These are phyloP conservation scores for Suhomyces vadensis DNA, from an alignment of 805 yeast genomes.

Conservation along the genomic window DNA sequence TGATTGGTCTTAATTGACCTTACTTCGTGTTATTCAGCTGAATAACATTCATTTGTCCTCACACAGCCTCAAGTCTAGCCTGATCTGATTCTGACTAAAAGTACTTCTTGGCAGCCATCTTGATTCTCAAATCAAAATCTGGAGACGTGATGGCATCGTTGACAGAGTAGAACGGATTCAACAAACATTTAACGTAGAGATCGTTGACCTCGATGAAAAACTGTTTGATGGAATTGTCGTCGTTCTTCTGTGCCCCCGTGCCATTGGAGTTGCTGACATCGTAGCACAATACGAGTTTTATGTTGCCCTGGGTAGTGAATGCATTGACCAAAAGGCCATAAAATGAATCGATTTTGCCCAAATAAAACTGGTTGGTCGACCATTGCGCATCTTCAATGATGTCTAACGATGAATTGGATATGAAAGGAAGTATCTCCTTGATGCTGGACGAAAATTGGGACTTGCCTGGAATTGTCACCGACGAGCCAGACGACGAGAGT, in stretches of 20 bases:
- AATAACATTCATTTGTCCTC: too few relatives aligned
- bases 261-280: slow-evolving; percentile 32
- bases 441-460: slow-evolving; percentile 66
- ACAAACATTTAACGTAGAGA: slow-evolving; percentile 76
- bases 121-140: slow-evolving; percentile 73
- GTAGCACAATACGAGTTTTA: slow-evolving; percentile 66
- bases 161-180: slow-evolving; percentile 83
- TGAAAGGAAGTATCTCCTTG: slow-evolving; percentile 81
- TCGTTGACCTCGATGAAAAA: slow-evolving; percentile 87
- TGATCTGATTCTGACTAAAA: slow-evolving; percentile 24
- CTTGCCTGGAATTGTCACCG: slow-evolving; percentile 41
- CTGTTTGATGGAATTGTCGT: slow-evolving; percentile 75
- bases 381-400: slow-evolving; percentile 90
- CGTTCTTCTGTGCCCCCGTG: slow-evolving; percentile 19
- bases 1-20: too few relatives aligned
- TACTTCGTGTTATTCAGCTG: too few relatives aligned
- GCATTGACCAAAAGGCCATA: slow-evolving; percentile 83
- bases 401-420: slow-evolving; percentile 85
- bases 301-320: slow-evolving; percentile 83
- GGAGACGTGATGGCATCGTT: slow-evolving; percentile 74
- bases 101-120: slow-evolving; percentile 72
- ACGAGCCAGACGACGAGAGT: slow-evolving; percentile 6
- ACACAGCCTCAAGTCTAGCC: too few relatives aligned
- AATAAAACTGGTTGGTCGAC: slow-evolving; percentile 62
- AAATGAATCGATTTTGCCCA: slow-evolving; percentile 81